Evolutionary conservation across 176 grass and related monocot species (phyloP).

Genomic region (Cenchrus purpureus): DNA sequence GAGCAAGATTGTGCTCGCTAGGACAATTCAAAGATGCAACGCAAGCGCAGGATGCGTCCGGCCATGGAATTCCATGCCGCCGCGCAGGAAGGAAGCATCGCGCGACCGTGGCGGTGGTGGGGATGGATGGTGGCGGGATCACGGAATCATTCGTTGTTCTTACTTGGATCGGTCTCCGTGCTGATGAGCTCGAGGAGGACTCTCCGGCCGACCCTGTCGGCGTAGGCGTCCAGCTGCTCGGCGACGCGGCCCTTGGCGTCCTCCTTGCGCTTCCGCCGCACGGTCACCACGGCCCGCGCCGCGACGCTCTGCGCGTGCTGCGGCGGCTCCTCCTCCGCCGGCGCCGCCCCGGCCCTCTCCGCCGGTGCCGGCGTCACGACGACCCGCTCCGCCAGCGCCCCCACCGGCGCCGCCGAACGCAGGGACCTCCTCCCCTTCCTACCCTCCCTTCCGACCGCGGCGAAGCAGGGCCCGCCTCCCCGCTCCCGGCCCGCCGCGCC

Average conservation of each 20-base stretch:
- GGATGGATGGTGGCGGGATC: background rate
- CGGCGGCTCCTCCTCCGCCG: conserved; percentile 24
- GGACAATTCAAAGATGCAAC: conserved; percentile 31
- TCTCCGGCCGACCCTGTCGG: conserved; percentile 60
- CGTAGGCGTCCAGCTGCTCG: conserved; percentile 74
- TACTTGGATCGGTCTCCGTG: conserved; percentile 80
- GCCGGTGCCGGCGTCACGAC: conserved; percentile 40
- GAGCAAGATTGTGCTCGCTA: background rate
- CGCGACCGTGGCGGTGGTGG: background rate
- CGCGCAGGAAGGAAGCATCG: conserved; percentile 3
- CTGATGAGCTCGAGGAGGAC: conserved; percentile 75
- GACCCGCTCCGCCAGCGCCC: conserved; percentile 40
- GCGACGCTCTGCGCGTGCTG: conserved; percentile 62
- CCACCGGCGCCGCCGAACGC: conserved; percentile 34
- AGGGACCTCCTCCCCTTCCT: background rate
- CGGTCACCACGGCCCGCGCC: conserved; percentile 70
- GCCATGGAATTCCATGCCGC: conserved; percentile 24
- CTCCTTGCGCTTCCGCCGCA: conserved; percentile 74
- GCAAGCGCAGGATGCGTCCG: background rate
- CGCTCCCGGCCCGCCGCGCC: background rate
- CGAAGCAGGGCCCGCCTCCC: background rate
- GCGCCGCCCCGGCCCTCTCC: conserved; percentile 39
- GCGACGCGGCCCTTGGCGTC: conserved; percentile 47
- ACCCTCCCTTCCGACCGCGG: background rate
- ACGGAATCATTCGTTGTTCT: background rate